Evolutionary conservation across 129 eudicot genomes (phyloP), one percentile per base, ranked within the genome.

Genomic region (Mikania micrantha): DNA sequence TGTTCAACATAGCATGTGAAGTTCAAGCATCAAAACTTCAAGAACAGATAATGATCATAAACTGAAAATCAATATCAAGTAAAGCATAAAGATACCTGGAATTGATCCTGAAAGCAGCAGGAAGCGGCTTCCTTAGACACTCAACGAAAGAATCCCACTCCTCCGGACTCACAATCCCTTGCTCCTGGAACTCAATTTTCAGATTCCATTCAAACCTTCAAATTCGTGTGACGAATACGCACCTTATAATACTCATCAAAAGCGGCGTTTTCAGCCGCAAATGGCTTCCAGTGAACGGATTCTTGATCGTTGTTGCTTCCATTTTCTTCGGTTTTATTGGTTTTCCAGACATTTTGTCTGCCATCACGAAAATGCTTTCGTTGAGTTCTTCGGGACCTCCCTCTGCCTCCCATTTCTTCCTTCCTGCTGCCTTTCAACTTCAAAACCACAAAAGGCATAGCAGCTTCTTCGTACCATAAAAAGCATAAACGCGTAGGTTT

Each of bases 21-120:
- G n/a, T n/a, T n/a, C n/a, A n/a, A n/a, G n/a, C n/a, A n/a, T n/a
- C n/a, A n/a, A n/a, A n/a, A n/a, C n/a, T n/a, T n/a, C n/a, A n/a
- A n/a, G n/a, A n/a, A n/a, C n/a, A n/a, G n/a, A n/a, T n/a, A n/a
- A n/a, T n/a, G n/a, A n/a, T 32, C 21, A 48, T 21, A 11, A 20
- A 67, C 47, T 12, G 22, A 31, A 47, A 13, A 66, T 29, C 9
- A 66, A 3, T 52, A 15, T 45, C 29, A 21, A 32, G 0, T 16
- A 50, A 2, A 32, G 5, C 47, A 27, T 3, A n/a, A 28, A 24
- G 5, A 11, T 25, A 86, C 99, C 96, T 89, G 41, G 95, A 79
- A 74, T 94, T 94, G 74, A 94, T 85, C 53, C 99, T 86, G 80
- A 94, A 94, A 81, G 99, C 99, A 71, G 99, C 87, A 24, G 99